A percentile compares a stretch with the other conserved stretches of the same genome.
Evolutionary conservation across 2,329 filamentous ascomycete species (phyloP).

Genomic region (Teratosphaeria destructans): DNA sequence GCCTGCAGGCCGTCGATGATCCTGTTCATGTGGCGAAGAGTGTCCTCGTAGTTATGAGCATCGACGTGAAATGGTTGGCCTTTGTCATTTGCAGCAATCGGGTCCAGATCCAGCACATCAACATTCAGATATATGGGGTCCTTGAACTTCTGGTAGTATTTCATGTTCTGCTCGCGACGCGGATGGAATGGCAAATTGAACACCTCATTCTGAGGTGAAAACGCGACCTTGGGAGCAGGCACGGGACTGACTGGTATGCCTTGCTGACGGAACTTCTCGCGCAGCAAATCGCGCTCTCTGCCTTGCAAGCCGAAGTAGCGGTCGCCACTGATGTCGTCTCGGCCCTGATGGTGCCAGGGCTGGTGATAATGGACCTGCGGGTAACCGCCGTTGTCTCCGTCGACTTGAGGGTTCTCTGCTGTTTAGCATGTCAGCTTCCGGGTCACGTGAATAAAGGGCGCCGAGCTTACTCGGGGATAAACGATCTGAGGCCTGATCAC

Average conservation of each 20-base stretch:
- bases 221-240: not conserved
- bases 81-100: not conserved
- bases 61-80: not conserved
- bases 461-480: not conserved
- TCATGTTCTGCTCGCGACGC: not conserved
- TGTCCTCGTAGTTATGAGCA: not conserved
- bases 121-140: not conserved
- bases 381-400: not conserved
- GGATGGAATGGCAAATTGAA: not conserved
- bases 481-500: not conserved
- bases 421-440: not conserved
- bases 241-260: not conserved
- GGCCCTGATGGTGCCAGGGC: not conserved
- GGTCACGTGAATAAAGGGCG: not conserved
- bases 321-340: conserved; percentile 4
- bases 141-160: not conserved
- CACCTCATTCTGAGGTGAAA: not conserved
- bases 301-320: conserved; percentile 2
- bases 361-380: not conserved
- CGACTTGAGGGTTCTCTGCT: conserved; percentile 3
- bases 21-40: not conserved
- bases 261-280: not conserved
- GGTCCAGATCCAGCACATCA: not conserved
- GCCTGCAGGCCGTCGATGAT: not conserved
- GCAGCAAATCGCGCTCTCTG: not conserved